Evolutionary conservation across 1,284 basidiomycete genomes (phyloP).

Genomic region (Heterobasidion parviporum): DNA sequence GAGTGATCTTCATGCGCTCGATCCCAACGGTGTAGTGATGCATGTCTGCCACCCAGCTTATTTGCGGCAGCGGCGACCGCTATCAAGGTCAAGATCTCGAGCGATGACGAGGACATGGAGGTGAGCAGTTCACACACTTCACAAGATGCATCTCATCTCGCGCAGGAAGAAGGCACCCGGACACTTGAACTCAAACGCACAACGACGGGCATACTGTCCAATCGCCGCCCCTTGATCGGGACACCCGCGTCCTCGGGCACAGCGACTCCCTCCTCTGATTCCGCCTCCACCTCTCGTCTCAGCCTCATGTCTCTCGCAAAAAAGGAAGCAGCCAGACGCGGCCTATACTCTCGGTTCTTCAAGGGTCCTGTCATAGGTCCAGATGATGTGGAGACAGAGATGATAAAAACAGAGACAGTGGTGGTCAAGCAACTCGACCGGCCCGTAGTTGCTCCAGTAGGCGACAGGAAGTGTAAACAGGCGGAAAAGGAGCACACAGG

Average conservation of each 20-base stretch:
- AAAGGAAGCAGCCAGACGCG: constrained; percentile 66
- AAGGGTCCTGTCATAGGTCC: constrained; percentile 60
- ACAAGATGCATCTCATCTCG: neutral
- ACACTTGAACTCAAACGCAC: constrained; percentile 43
- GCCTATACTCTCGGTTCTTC: constrained; percentile 76
- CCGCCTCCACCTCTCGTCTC: constrained; percentile 25
- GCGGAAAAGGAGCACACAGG: constrained; percentile 7
- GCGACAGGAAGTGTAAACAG: neutral
- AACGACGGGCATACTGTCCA: constrained; percentile 70
- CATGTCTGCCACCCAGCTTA: constrained; percentile 37
- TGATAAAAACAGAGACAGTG: constrained; percentile 4
- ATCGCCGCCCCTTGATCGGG: constrained; percentile 49
- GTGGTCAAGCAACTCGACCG: neutral
- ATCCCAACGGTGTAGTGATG: neutral
- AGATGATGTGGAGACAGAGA: constrained; percentile 21
- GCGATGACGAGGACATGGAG: constrained; percentile 43
- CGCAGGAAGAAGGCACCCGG: constrained; percentile 15
- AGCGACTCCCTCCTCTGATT: constrained; percentile 22
- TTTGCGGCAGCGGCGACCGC: constrained; percentile 72
- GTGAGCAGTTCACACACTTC: neutral
- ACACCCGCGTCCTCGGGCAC: constrained; percentile 40
- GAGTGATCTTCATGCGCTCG: constrained; percentile 22
- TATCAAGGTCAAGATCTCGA: constrained; percentile 60
- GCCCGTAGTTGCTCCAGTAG: too few relatives aligned
- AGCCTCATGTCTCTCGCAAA: constrained; percentile 63